These are phyloP conservation scores for Phytopythium chamaehyphon DNA, from an alignment of 352 stramenopile species.

Conservation along the genomic window DNA sequence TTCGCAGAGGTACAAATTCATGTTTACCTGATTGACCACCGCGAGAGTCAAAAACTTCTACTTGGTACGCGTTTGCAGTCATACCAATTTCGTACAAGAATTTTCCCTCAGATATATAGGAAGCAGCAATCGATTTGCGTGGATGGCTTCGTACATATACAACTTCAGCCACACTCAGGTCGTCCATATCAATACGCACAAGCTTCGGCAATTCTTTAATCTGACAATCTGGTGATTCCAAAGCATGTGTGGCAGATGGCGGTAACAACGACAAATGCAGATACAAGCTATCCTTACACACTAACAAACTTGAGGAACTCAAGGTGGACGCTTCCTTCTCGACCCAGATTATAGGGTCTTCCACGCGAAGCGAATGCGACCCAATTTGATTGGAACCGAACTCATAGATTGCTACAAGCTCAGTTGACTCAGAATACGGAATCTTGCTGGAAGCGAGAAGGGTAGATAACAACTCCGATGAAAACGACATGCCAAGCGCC, in stretches of 20 bases:
- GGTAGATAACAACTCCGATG: constrained; percentile 17
- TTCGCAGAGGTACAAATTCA: constrained; percentile 13
- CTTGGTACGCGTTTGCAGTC: constrained; percentile 22
- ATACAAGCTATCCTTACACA: constrained; percentile 38
- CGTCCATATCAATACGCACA: constrained; percentile 18
- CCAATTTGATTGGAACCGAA: constrained; percentile 12
- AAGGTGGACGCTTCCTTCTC: constrained; percentile 24
- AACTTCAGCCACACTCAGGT: constrained; percentile 15
- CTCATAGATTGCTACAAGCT: constrained; percentile 23
- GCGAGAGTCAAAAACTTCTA: constrained; percentile 35
- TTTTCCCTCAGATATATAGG: constrained; percentile 48
- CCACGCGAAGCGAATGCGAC: constrained; percentile 17
- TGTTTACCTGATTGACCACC: constrained; percentile 4
- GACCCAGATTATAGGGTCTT: constrained; percentile 24
- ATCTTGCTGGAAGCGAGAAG: constrained; percentile 18
- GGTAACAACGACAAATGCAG: constrained; percentile 36
- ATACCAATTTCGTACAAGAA: constrained; percentile 52
- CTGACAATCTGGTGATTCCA: neutral
- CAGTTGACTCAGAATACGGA: constrained; percentile 13
- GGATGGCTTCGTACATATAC: neutral
- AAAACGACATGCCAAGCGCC: constrained; percentile 13
- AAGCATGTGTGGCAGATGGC: constrained; percentile 7
- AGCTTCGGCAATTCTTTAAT: neutral
- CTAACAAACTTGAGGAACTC: constrained; percentile 47
- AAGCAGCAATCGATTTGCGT: neutral